phyloP scores from a whole-genome alignment of 1,284 basidiomycete species.

The Pseudozyma sp. region DNA sequence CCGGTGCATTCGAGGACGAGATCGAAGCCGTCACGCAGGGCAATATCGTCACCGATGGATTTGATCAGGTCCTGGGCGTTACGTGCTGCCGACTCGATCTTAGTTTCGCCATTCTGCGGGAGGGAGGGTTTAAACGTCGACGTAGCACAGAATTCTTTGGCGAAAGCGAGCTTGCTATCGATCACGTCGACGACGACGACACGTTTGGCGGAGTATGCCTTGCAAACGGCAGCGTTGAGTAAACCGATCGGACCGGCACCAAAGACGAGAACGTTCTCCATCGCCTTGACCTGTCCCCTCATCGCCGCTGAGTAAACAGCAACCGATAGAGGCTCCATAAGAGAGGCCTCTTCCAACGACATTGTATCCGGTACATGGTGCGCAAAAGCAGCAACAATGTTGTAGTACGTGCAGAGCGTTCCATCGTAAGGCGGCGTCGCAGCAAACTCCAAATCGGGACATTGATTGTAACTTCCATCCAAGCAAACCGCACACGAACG shows the following conservation, averaged over 20 bases:
- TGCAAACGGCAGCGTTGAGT: slow-evolving; percentile 90
- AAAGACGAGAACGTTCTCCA: slow-evolving; percentile 74
- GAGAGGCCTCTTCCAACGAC: slow-evolving; percentile 71
- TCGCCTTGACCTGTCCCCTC: slow-evolving; percentile 77
- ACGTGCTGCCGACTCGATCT: slow-evolving; percentile 71
- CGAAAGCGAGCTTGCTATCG: slow-evolving; percentile 83
- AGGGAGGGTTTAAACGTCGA: slow-evolving; percentile 78
- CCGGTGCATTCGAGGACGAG: slow-evolving; percentile 76
- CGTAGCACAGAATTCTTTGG: slow-evolving; percentile 87
- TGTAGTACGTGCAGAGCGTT: slow-evolving; percentile 79
- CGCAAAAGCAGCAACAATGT: slow-evolving; percentile 64
- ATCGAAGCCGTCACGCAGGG: slow-evolving; percentile 73
- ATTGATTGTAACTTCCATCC: slow-evolving; percentile 68
- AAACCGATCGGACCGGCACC: slow-evolving; percentile 91
- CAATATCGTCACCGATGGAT: slow-evolving; percentile 70
- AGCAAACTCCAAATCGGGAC: slow-evolving; percentile 81
- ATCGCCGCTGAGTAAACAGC: slow-evolving; percentile 87
- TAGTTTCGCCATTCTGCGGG: slow-evolving; percentile 58
- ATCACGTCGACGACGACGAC: slow-evolving; percentile 77
- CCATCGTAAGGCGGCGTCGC: slow-evolving; percentile 91
- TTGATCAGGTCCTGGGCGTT: slow-evolving; percentile 71
- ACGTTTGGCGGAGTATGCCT: slow-evolving; percentile 73
- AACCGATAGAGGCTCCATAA: slow-evolving; percentile 94
- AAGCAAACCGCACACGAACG: slow-evolving; percentile 75
- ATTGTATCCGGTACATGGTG: slow-evolving; percentile 70